Percentiles rank a stretch among this genome's conserved stretches.
phyloP scores from a whole-genome alignment of 768 basidiomycete species.

The Auricularia sp. region DNA sequence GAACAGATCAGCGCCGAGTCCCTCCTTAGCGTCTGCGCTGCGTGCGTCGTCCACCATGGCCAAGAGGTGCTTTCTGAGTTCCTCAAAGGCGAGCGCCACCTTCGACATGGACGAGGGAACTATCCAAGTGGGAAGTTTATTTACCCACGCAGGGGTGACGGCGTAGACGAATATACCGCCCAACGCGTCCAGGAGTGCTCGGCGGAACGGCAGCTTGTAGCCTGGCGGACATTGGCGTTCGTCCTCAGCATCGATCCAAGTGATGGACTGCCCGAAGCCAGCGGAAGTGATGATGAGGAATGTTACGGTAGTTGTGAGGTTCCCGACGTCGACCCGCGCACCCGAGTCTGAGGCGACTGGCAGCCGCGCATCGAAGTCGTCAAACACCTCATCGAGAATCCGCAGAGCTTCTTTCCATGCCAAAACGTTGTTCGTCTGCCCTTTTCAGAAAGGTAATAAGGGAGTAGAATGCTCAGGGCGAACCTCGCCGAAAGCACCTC shows the following conservation, averaged over 20 bases:
- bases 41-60: constrained; percentile 32
- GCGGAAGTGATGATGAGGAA: constrained; percentile 28
- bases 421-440: not conserved
- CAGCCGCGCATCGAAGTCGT: not conserved
- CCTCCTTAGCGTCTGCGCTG: not conserved
- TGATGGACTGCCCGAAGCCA: constrained; percentile 30
- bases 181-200: constrained; percentile 25
- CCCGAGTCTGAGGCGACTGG: not conserved
- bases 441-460: not conserved
- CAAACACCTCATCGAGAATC: not conserved
- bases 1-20: constrained; percentile 29
- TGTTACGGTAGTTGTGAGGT: not conserved
- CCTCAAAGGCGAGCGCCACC: constrained; percentile 26
- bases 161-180: constrained; percentile 22
- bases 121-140: constrained; percentile 23
- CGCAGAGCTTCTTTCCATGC: not conserved
- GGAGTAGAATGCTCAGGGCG: not conserved
- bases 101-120: constrained; percentile 24
- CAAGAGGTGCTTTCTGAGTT: constrained; percentile 31
- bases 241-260: constrained; percentile 21
- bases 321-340: not conserved
- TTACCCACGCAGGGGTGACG: constrained; percentile 22
- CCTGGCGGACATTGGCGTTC: constrained; percentile 15
- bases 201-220: constrained; percentile 27
- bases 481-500: not conserved